Base-by-base conservation (phyloP, 352 stramenopile species). In the Globisporangium takayamanum region DNA sequence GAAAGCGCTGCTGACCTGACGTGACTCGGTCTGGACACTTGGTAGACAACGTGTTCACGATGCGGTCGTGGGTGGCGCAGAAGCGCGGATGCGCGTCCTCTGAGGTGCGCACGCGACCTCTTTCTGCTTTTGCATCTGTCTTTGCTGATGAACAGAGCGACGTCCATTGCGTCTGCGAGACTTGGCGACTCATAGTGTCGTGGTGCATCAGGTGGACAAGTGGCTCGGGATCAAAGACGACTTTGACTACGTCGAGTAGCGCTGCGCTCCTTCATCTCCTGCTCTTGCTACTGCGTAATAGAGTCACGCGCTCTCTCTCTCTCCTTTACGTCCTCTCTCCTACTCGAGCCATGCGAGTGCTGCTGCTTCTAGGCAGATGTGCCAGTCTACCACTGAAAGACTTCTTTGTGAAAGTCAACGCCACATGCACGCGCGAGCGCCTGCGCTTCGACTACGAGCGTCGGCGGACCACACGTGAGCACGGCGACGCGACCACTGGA, bases 191-290 rank as follows among this genome's bases (percentile, higher is more conserved):
- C 26, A 59, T 10, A 63, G n/a, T 14, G 5, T 49, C 12, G n/a
- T 50, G 15, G n/a, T 57, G 10, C n/a, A 8, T 8, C 57, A 90
- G 80, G 78, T 88, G 30, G 80, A 94, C 66, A 94, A 94, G 62
- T 92, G 82, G 84, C 80, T 94, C 10, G 82, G 75, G 5, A 85
- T 94, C 53, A 85, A 91, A 48, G 84, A 94, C 57, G 82, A 94
- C 57, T 94, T 94, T 51, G 84, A 94, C 68, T 94, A 94, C 51
- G 62, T 94, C 22, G 84, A 89, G 50, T 64, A 59, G 55, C 15
- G 25, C n/a, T 25, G 33, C 44, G 44, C 44, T 12, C 46, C 42
- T 42, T 49, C 45, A 15, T 42, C n/a, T 44, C 11, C 22, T 50
- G 11, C 10, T 26, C 12, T 8, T n/a, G 18, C 14, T 46, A 5